Base-by-base conservation (phyloP, 2,329 filamentous ascomycete genomes). In the Niveomyces coronatus region DNA sequence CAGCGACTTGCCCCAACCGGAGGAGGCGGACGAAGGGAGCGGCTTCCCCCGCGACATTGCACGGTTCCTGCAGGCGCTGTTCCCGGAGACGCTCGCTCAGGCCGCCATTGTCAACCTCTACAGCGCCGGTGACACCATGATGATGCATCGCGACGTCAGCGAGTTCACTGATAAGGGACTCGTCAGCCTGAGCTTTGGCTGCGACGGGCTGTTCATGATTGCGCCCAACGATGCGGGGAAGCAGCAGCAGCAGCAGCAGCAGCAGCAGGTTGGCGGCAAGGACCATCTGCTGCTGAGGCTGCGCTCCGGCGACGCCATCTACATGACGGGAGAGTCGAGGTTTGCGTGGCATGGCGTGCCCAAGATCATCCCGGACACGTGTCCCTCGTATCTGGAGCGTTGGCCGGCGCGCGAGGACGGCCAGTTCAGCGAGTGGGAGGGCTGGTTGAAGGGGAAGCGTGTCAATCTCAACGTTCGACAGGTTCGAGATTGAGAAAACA, bases 281-380 rank as follows among this genome's bases (percentile, higher is more conserved):
- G 61, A 63, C 17, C 73, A 71, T 43, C 53, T 82, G 5, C 61
- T 79, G 3, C 53, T 94, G 24, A 70, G 82, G 16, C 65, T 96
- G 26, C 71, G 79, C 17, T 94, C 86, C 1, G 89, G 91, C 0
- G 89, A 95, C 62, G 86, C 79, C 1, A 76, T 96, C 1, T 87
- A 93, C 53, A 96, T 98, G 89, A 79, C 76, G 35, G 74, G 82
- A 15, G 68, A 77, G 41, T 82, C 85, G 4, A 71, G 91, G 30
- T 94, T 86, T 60, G 88, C 89, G 3, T 96, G 89, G 89, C 91
- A 96, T 62, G 88, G 85, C 10, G 87, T 96, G 10, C 88, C 91
- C 5, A 91, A 88, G 56, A 81, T 96, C 10, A 53, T 95, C 24
- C 71, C 76, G 32, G 74, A 65, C 1, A 94, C 85, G 0, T 96